Evolutionary conservation across 148 eudicot genomes (phyloP), one percentile per base, ranked within the genome.

Genomic region (Rhododendron henanense): DNA sequence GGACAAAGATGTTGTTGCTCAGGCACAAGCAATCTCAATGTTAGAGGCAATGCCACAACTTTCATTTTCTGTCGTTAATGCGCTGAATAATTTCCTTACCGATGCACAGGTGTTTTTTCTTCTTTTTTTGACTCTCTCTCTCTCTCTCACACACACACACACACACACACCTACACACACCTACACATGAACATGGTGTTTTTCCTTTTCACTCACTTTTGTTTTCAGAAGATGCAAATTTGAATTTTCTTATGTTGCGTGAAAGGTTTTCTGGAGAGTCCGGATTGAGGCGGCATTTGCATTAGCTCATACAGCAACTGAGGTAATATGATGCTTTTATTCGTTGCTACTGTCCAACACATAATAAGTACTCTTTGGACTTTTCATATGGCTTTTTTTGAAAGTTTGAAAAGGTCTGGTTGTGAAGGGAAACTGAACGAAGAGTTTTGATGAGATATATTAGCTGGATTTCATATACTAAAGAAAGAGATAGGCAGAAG

Each of bases 1-100:
- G 93, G 99, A 97, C 90, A 94, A 91, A 90, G 99, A 97, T 91
- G 99, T 95, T 91, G 94, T 97, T 89, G 98, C 99, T 91, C 99
- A 97, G 93, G 91, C 94, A 50, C 98, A 97, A 89, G 98, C 98
- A 74, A 94, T 97, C 75, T 85, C 91, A 86, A 92, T 91, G 78
- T 73, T 97, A 78, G 95, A 93, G 89, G 89, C 92, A 88, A 84
- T 97, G 63, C 95, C 95, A 39, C 92, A 93, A 71, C 87, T 92
- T 87, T 89, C 98, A 35, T 95, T 93, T 89, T 92, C 96, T 75
- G 91, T 93, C 28, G 87, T 97, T 21, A 95, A 91, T 89, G 94
- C 97, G 85, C 95, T 97, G 69, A 88, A 84, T 84, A 95, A 90
- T 85, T 88, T 93, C 85, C 94, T 97, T 51, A 85, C 90, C 33